These are phyloP conservation scores for Clitoria ternatea DNA, from an alignment of 306 rosid species.

Conservation along the genomic window DNA sequence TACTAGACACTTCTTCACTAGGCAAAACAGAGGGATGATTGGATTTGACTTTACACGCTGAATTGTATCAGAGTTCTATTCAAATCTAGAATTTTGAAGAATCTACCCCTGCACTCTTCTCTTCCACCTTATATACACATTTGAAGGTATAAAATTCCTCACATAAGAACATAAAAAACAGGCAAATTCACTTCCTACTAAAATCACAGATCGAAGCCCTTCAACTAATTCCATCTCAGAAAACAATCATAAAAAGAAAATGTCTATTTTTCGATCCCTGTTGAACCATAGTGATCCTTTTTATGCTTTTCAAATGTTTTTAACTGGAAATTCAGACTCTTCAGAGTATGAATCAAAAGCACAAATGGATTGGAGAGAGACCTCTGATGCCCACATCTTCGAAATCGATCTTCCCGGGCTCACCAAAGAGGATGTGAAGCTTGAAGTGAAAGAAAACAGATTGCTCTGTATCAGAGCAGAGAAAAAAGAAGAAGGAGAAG, in stretches of 20 bases:
- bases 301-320: slow-evolving; percentile 10
- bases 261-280: slow-evolving; percentile 39
- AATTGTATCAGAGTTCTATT: no score
- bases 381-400: slow-evolving; percentile 37
- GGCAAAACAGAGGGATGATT: no score
- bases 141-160: no score
- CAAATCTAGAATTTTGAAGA: no score
- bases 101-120: no score
- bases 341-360: not conserved
- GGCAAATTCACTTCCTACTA: no score
- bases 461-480: slow-evolving; percentile 43
- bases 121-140: no score
- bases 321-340: slow-evolving; percentile 9
- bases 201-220: no score
- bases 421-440: slow-evolving; percentile 52
- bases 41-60: no score
- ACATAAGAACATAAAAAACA: no score
- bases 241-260: not conserved
- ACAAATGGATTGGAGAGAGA: slow-evolving; percentile 63
- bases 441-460: slow-evolving; percentile 39
- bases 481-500: slow-evolving; percentile 27
- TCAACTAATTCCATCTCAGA: not conserved
- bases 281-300: slow-evolving; percentile 23
- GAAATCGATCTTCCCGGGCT: slow-evolving; percentile 57
- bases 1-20: no score